Conservation (phyloP, 352 stramenopile species). For the Phytophthora lateralis region DNA sequence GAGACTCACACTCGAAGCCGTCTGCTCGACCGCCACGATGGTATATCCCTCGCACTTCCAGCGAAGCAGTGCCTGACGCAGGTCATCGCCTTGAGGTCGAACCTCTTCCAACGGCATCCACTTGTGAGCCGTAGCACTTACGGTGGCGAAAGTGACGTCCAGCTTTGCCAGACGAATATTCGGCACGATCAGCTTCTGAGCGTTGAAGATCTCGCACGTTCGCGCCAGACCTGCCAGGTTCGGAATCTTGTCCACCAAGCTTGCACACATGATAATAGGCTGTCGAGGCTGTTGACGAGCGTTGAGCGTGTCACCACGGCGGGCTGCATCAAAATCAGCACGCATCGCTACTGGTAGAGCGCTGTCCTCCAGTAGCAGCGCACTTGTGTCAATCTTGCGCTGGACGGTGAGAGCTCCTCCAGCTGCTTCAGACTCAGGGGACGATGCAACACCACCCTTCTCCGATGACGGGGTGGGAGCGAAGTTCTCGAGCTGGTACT, state of each 20-base stretch:
- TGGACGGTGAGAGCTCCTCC: conserved; percentile 50
- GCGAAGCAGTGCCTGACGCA: conserved; percentile 43
- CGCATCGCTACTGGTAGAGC: conserved; percentile 58
- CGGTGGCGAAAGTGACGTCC: conserved; percentile 91
- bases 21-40: conserved; percentile 96
- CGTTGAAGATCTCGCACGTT: conserved; percentile 96
- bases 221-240: conserved; percentile 94
- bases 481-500: conserved; percentile 79
- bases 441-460: neutral
- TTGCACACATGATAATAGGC: conserved; percentile 80
- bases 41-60: conserved; percentile 90
- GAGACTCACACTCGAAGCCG: conserved; percentile 90
- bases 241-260: conserved; percentile 94
- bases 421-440: neutral
- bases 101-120: conserved; percentile 96
- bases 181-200: conserved; percentile 88
- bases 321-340: conserved; percentile 29
- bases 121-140: conserved; percentile 93
- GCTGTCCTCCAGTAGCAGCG: conserved; percentile 68
- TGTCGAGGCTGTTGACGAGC: conserved; percentile 56
- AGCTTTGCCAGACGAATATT: conserved; percentile 78
- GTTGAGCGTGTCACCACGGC: conserved; percentile 40
- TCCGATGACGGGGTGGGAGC: neutral
- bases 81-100: conserved; percentile 44
- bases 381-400: conserved; percentile 79